Percentiles rank a stretch among this genome's conserved stretches.
phyloP scores from a whole-genome alignment of 805 yeast species.

The Starmerella apis region DNA sequence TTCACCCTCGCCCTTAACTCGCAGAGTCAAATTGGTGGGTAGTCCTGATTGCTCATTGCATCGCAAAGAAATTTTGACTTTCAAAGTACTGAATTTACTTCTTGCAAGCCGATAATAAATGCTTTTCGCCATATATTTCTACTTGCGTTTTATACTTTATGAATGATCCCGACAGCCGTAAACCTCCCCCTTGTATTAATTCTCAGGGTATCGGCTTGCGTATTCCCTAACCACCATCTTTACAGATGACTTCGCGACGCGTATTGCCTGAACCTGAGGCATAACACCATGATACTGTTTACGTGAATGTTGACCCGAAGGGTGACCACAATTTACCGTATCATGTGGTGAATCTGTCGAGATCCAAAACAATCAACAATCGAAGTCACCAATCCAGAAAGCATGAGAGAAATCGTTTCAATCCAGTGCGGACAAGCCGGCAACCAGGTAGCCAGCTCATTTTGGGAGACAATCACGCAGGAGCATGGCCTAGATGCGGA shows the following conservation, averaged over 20 bases:
- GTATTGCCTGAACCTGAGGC: conserved; percentile 1
- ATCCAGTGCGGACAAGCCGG: conserved; percentile 40
- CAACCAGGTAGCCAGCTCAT: conserved; percentile 36
- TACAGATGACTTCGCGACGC: conserved; percentile 1
- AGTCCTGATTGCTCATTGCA: too few relatives aligned
- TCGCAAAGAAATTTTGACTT: too few relatives aligned
- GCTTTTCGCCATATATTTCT: too few relatives aligned
- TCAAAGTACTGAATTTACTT: too few relatives aligned
- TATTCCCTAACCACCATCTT: too few relatives aligned
- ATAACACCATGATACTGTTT: not conserved
- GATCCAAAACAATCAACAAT: conserved; percentile 7
- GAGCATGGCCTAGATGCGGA: conserved; percentile 33
- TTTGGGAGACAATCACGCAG: conserved; percentile 33
- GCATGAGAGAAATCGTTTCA: conserved; percentile 38
- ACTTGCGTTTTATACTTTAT: too few relatives aligned
- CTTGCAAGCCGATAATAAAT: too few relatives aligned
- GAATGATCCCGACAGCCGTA: too few relatives aligned
- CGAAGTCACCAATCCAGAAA: not conserved
- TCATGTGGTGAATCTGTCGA: not conserved
- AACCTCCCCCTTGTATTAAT: not conserved
- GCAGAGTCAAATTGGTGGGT: not conserved
- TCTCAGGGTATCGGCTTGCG: not conserved
- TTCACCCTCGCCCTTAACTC: not conserved
- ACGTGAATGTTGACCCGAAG: too few relatives aligned
- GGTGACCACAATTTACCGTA: too few relatives aligned